phyloP scores from a whole-genome alignment of 1,139 yeast genomes.

The Nakaseomyces glabratus region DNA sequence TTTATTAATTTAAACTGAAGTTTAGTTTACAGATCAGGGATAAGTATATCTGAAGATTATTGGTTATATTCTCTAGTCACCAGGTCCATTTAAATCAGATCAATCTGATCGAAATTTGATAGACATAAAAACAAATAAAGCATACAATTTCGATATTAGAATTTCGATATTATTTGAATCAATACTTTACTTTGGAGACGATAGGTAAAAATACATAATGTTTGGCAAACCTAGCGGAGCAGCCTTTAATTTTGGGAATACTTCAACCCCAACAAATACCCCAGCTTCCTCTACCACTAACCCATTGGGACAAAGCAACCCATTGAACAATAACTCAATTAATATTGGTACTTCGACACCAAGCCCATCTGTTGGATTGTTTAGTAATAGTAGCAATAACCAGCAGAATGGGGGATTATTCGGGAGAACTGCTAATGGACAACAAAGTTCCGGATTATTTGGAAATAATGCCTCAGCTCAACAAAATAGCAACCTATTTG shows the following conservation, averaged over 20 bases:
- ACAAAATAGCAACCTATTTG: constrained; percentile 13
- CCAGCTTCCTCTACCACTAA: constrained; percentile 23
- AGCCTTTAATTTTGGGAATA: constrained; percentile 23
- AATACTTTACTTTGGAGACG: not conserved
- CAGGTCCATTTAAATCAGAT: no score
- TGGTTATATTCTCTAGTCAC: no score
- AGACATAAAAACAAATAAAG: no score
- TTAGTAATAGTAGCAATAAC: constrained; percentile 23
- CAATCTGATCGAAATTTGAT: no score
- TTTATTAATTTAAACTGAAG: no score
- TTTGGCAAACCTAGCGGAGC: constrained; percentile 21
- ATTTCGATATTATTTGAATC: no score
- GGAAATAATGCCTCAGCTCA: constrained; percentile 6
- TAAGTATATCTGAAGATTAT: no score
- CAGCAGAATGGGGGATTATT: constrained; percentile 1
- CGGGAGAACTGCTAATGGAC: not conserved
- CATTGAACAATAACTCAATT: constrained; percentile 20
- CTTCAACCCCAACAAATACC: constrained; percentile 30
- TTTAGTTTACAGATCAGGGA: no score
- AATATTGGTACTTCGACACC: constrained; percentile 23
- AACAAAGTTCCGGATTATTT: constrained; percentile 4
- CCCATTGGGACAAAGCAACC: constrained; percentile 21
- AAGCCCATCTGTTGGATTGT: constrained; percentile 26
- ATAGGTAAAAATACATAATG: constrained; percentile 14
- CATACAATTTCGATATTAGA: no score